Percentiles rank a stretch among this genome's conserved stretches.
These are phyloP conservation scores for Nematocida parisii DNA, from an alignment of 371 early-diverging fungal species.

Conservation along the genomic window DNA sequence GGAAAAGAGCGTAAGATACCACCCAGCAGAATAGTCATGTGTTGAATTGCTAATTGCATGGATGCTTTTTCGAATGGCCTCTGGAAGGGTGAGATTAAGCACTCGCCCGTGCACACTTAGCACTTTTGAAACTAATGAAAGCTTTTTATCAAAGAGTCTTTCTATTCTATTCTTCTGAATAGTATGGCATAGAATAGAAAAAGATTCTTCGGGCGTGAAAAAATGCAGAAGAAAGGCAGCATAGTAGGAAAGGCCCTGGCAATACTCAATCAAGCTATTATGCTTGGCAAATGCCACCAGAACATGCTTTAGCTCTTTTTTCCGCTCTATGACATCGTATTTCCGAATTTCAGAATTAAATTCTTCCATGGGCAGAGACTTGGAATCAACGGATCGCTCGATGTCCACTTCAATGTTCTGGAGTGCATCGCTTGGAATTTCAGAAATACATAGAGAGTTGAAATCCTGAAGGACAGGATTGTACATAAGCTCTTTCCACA, in stretches of 20 bases:
- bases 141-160: slow-evolving; percentile 68
- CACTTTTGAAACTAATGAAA: slow-evolving; percentile 61
- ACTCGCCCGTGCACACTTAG: slow-evolving; percentile 65
- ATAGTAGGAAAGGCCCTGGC: slow-evolving; percentile 71
- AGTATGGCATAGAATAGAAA: slow-evolving; percentile 61
- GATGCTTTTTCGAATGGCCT: slow-evolving; percentile 56
- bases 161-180: slow-evolving; percentile 64
- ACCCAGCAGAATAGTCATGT: slow-evolving; percentile 63
- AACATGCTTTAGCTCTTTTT: slow-evolving; percentile 65
- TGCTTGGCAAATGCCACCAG: slow-evolving; percentile 69
- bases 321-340: slow-evolving; percentile 14
- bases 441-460: neutral
- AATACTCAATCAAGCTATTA: slow-evolving; percentile 69
- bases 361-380: neutral
- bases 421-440: slow-evolving; percentile 34
- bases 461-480: neutral
- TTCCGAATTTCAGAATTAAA: slow-evolving; percentile 13
- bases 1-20: slow-evolving; percentile 71
- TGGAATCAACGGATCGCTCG: slow-evolving; percentile 36
- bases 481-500: slow-evolving; percentile 51
- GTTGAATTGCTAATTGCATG: slow-evolving; percentile 52
- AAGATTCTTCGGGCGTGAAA: slow-evolving; percentile 68
- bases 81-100: slow-evolving; percentile 62
- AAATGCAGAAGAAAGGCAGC: slow-evolving; percentile 68
- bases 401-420: slow-evolving; percentile 58